Evolutionary conservation across 2,329 filamentous ascomycete genomes (phyloP), one percentile per base, ranked within the genome.

Genomic region (Clonostachys byssicola): DNA sequence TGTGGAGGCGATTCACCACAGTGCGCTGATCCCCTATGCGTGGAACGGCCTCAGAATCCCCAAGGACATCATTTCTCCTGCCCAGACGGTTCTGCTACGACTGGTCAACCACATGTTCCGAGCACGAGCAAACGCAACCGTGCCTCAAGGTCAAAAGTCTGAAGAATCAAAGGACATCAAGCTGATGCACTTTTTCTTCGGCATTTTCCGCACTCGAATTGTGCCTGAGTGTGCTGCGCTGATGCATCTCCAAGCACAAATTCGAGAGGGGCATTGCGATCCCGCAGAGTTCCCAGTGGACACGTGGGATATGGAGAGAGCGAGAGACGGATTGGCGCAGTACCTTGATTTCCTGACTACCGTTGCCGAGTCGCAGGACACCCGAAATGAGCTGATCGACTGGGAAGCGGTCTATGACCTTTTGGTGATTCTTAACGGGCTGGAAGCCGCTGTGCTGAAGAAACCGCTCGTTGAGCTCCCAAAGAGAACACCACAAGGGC

Each of bases 301-400:
- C 58, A 80, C 91, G 42, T 97, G 92, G 92, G 92, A 97, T 59
- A 95, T 97, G 87, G 92, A 97, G 63, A 83, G 92, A 13, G 92
- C 95, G 49, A 96, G 95, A 63, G 92, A 97, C 60, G 92, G 92
- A 1, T 82, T 97, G 2, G 90, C 92, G 45, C 92, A 96, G 64
- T 96, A 95, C 60, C 81, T 97, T 2, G 92, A 96, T 57, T 95
- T 97, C 62, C 87, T 96, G 46, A 90, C 88, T 14, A 92, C 94
- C 0, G 81, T 96, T 30, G 91, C 89, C 1, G 92, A 96, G 60
- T 87, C 92, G 57, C 78, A 85, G 40, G 86, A 89, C 44, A 90
- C 90, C 73, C 89, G 95, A 52, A 79, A 83, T 40, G 85, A 95
- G 52, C 78, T 97, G 38, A 89, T 95, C 44, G 86, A 95, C 53